A percentile compares a stretch with the other conserved stretches of the same genome.
Conservation (phyloP, 2,329 filamentous ascomycete genomes). For the Akanthomyces lecanii region DNA sequence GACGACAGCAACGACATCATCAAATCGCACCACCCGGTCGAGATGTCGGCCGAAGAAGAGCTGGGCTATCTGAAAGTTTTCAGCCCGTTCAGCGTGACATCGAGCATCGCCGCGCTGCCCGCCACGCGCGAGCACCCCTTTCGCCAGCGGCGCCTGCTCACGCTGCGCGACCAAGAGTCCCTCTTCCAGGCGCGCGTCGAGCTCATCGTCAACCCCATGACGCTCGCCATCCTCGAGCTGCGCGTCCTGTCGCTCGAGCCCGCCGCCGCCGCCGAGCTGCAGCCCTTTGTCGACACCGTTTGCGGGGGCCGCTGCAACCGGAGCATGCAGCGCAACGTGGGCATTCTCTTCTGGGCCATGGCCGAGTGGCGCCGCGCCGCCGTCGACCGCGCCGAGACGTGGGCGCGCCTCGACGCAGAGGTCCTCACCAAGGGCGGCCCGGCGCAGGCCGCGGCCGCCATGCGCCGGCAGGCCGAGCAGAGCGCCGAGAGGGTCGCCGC, state of each 20-base stretch:
- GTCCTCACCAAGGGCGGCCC: conserved; percentile 35
- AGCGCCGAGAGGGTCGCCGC: conserved; percentile 22
- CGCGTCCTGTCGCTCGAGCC: conserved; percentile 53
- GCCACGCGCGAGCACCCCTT: conserved; percentile 30
- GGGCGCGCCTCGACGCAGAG: conserved; percentile 50
- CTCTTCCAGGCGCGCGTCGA: conserved; percentile 56
- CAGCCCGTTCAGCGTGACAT: conserved; percentile 60
- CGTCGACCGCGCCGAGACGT: conserved; percentile 57
- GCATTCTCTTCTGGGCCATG: conserved; percentile 62
- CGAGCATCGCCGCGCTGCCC: conserved; percentile 46
- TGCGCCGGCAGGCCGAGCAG: conserved; percentile 22
- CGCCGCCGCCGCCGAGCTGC: conserved; percentile 55
- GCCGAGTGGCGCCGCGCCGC: conserved; percentile 63
- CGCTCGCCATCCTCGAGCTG: conserved; percentile 48
- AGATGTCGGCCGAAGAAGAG: conserved; percentile 59
- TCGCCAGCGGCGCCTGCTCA: conserved; percentile 54
- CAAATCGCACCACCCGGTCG: conserved; percentile 60
- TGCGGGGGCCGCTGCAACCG: conserved; percentile 35
- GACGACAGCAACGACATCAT: conserved; percentile 37
- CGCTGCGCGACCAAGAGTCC: conserved; percentile 41
- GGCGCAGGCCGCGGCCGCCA: conserved; percentile 22
- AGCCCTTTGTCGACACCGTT: conserved; percentile 46
- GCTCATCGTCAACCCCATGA: conserved; percentile 54
- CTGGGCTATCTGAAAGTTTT: conserved; percentile 68
- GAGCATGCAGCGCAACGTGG: conserved; percentile 53